Conservation (phyloP, 208 protist species). For the Crithidia mellificae region DNA sequence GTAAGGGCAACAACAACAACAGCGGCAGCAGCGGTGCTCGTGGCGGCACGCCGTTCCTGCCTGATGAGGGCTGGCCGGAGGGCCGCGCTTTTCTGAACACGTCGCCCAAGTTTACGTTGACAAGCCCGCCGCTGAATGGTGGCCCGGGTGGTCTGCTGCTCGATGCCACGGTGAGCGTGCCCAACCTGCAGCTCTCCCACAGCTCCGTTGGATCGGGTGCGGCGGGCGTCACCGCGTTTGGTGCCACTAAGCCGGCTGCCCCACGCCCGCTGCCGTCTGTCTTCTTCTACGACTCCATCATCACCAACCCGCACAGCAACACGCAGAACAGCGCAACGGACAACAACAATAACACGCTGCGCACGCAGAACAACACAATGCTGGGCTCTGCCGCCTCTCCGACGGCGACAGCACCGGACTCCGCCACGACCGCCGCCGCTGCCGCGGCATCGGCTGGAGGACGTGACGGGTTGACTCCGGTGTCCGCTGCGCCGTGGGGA, state of each 20-base stretch:
- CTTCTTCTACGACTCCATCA: conserved; percentile 56
- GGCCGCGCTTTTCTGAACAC: conserved; percentile 10
- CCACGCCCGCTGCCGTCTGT: conserved; percentile 35
- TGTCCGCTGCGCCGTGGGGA: conserved; percentile 2
- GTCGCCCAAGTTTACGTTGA: conserved; percentile 11
- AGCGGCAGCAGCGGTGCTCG: conserved; percentile 1
- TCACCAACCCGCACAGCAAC: conserved; percentile 8
- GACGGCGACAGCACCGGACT: background rate
- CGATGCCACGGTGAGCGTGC: conserved; percentile 1
- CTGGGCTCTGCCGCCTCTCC: background rate
- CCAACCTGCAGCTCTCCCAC: conserved; percentile 7
- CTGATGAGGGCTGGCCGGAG: conserved; percentile 30
- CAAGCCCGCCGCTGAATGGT: conserved; percentile 9
- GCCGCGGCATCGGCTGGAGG: background rate
- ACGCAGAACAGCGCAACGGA: background rate
- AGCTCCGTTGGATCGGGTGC: background rate
- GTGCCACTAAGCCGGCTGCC: background rate
- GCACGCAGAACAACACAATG: no score
- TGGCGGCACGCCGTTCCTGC: conserved; percentile 5
- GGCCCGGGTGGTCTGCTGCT: conserved; percentile 11
- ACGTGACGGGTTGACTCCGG: background rate
- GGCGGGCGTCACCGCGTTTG: background rate
- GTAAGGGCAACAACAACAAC: background rate
- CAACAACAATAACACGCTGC: no score
- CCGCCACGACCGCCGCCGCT: background rate